Conservation (phyloP, 371 early-diverging fungal species). For the Mucor irregularis region DNA sequence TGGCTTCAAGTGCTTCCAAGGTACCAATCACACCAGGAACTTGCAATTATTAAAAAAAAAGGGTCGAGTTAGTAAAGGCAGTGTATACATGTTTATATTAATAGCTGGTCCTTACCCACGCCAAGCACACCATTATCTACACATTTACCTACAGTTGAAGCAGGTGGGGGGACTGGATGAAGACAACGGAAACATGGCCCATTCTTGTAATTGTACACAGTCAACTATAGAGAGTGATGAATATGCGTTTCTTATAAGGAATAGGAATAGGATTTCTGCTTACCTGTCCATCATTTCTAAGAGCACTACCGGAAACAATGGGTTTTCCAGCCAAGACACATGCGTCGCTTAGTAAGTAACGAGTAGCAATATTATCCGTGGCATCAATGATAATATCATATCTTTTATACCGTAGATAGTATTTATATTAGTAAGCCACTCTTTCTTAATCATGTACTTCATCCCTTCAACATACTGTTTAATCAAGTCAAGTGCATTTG, state of each 20-base stretch:
- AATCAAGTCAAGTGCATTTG: conserved; percentile 68
- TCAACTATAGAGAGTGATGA: conserved; percentile 47
- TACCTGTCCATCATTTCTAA: conserved; percentile 92
- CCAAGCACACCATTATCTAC: conserved; percentile 99
- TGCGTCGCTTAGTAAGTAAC: conserved; percentile 96
- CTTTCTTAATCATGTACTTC: too few relatives aligned
- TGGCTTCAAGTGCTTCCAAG: conserved; percentile 93
- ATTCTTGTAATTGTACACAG: conserved; percentile 80
- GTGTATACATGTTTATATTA: neutral
- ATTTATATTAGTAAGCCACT: too few relatives aligned
- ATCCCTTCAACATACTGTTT: conserved; percentile 28
- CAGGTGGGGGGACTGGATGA: conserved; percentile 90
- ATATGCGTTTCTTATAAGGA: too few relatives aligned
- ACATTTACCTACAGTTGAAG: conserved; percentile 89
- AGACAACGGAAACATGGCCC: conserved; percentile 99
- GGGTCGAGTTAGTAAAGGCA: too few relatives aligned
- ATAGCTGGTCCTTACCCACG: conserved; percentile 62
- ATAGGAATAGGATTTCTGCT: too few relatives aligned
- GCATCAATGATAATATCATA: conserved; percentile 97
- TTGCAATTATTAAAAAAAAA: conserved; percentile 13
- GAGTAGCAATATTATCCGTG: conserved; percentile 96
- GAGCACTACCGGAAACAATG: conserved; percentile 93
- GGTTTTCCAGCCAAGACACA: conserved; percentile 84
- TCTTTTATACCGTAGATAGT: conserved; percentile 11
- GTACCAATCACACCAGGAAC: conserved; percentile 97